Base-by-base conservation (phyloP, 345 rosid genomes). In the Salix exigua region DNA sequence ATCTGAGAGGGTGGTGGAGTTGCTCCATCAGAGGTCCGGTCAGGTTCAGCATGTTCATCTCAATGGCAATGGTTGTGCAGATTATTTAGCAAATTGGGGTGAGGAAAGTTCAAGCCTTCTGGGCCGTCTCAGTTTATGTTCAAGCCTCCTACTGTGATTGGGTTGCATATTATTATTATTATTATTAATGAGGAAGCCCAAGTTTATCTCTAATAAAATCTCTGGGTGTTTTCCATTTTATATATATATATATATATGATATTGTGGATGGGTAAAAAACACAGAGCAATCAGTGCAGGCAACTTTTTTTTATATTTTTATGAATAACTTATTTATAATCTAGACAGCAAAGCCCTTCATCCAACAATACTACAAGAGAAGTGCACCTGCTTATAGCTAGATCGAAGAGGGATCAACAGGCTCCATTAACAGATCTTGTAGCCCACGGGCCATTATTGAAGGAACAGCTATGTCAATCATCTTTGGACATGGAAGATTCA, bases 401-500 rank as follows among this genome's bases (percentile, higher is more conserved):
- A 0, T 50, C 21, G 55, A 50, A 7, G 55, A 16, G 55, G 21
- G 21, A 16, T 50, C 68, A 33, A 31, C 78, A 58, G 51, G 79
- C 75, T 81, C 73, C 68, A 38, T 46, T 19, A 79, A 66, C 73
- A 68, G 38, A 74, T 90, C 97, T 88, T 96, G 99, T 86, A 91
- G 81, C 66, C 98, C 98, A 74, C 98, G 89, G 13, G 86, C 89
- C 91, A 89, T 78, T 70, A 92, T 96, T 55, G 93, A 90, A 37
- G 92, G 98, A 40, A 90, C 97, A 21, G 93, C 93, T 62, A 88
- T 79, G 69, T 91, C 98, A 28, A 94, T 91, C 97, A 91, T 89
- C 89, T 93, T 91, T 30, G 99, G 99, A 83, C 89, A 92, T 73
- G 95, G 63, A 64, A 96, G 86, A 73, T 90, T 89, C 58, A 96